Evolutionary conservation across 805 yeast species (phyloP), one percentile per base, ranked within the genome.

Genomic region (Zygotorulaspora chibaensis): DNA sequence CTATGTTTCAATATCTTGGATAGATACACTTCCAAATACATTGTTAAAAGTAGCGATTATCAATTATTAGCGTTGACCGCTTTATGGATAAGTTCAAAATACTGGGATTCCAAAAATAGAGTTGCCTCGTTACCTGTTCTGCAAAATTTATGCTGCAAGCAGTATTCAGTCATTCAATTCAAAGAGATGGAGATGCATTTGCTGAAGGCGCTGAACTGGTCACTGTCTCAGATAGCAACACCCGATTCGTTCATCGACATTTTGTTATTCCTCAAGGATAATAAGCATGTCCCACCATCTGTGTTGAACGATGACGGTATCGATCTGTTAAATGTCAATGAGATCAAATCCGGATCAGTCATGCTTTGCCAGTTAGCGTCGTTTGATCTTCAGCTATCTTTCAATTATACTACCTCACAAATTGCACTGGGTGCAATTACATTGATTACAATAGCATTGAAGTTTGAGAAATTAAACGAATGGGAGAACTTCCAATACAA

Each of bases 61-160:
- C 97, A 89, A 67, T 72, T 90, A 43, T 79, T 90, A 23, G 95
- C 95, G 25, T 79, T 95, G 53, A 83, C 95, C 1, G 82, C 95
- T 25, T 67, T 90, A 42, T 91, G 97, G 97, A 78, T 91, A 15
- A 89, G 96, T 2, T 77, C 95, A 30, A 90, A 90, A 62, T 74
- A 79, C 47, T 75, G 77, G 54, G 90, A 88, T 51, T 76, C 79
- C 50, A 79, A 89, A 65, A 76, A 76, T 53, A 79, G 79, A 58
- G 76, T 81, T 33, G 83, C 84, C 8, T 67, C 75, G 16, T 63
- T 80, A 45, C 70, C 71, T 42, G 76, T 74, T 51, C 66, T 81
- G 41, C 69, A 76, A 55, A 75, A 74, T 46, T 70, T 79, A 62
- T 79, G 84, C 62, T 78, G 81, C 62, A 72, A 76, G 52, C 76